Conservation (phyloP, 208 protist species). For the Acanthamoeba lenticulata region DNA sequence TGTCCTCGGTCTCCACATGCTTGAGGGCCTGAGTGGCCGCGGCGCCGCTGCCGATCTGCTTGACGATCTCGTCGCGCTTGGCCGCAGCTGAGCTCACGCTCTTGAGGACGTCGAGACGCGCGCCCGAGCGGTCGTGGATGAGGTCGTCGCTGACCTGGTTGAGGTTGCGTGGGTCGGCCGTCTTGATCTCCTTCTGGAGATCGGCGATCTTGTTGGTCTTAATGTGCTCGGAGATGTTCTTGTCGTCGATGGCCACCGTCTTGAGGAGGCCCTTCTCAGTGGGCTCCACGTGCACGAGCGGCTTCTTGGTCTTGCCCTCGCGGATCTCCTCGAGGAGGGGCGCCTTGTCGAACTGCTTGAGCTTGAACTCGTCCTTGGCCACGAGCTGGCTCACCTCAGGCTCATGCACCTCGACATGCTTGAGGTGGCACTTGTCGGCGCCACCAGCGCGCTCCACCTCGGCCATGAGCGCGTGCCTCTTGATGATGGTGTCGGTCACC, state of each 20-base stretch:
- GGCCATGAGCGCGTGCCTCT: not conserved
- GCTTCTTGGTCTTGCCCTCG: not conserved
- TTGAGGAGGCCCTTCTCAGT: not conserved
- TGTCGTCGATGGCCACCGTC: not conserved
- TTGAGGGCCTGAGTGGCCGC: not conserved
- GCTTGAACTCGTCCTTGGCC: conserved; percentile 10
- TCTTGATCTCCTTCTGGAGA: not conserved
- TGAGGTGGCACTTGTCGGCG: not conserved
- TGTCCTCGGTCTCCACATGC: conserved; percentile 50
- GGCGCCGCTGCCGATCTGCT: conserved; percentile 3
- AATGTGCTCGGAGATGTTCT: not conserved
- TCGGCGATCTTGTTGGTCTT: not conserved
- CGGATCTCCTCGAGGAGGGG: conserved; percentile 48
- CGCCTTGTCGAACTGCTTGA: conserved; percentile 34
- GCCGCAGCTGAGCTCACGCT: not conserved
- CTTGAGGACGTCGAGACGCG: not conserved
- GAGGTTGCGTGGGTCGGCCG: not conserved
- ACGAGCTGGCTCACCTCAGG: not conserved
- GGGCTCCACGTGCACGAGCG: conserved; percentile 17
- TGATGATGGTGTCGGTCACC: not conserved
- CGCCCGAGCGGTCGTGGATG: not conserved
- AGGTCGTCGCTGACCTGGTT: not conserved
- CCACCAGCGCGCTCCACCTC: conserved; percentile 11
- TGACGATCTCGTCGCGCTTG: conserved; percentile 31
- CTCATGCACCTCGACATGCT: not conserved